phyloP scores from a whole-genome alignment of 1,284 basidiomycete genomes.

The Bondarzewia mesenterica region DNA sequence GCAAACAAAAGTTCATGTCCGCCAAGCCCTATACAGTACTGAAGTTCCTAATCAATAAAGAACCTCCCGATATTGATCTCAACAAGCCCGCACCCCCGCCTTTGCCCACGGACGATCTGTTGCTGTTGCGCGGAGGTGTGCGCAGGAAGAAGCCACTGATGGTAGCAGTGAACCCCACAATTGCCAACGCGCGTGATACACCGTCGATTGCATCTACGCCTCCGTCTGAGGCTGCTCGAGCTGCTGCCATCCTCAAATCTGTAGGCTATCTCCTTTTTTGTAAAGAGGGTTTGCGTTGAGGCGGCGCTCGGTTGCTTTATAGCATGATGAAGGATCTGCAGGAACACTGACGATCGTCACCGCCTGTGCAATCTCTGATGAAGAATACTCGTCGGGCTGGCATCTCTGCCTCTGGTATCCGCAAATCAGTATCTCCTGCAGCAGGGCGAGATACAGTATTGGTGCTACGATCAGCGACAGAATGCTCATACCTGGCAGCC shows the following conservation, averaged over 20 bases:
- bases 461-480: no score
- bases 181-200: constrained; percentile 7
- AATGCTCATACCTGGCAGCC: constrained; percentile 47
- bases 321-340: constrained; percentile 59
- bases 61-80: constrained; percentile 56
- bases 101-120: constrained; percentile 66
- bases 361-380: constrained; percentile 26
- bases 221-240: constrained; percentile 53
- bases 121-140: constrained; percentile 42
- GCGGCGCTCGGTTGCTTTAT: constrained; percentile 83
- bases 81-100: constrained; percentile 51
- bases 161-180: neutral
- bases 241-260: constrained; percentile 84
- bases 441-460: constrained; percentile 31
- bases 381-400: constrained; percentile 27
- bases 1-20: constrained; percentile 27
- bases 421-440: constrained; percentile 19
- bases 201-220: constrained; percentile 7
- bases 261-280: constrained; percentile 25
- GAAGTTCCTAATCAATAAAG: constrained; percentile 41
- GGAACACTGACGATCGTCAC: constrained; percentile 20
- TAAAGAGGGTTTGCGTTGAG: constrained; percentile 19
- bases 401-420: constrained; percentile 27
- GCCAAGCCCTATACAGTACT: constrained; percentile 20
- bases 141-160: constrained; percentile 4